phyloP scores from a whole-genome alignment of 768 basidiomycete genomes.

The Auriscalpium orientale region DNA sequence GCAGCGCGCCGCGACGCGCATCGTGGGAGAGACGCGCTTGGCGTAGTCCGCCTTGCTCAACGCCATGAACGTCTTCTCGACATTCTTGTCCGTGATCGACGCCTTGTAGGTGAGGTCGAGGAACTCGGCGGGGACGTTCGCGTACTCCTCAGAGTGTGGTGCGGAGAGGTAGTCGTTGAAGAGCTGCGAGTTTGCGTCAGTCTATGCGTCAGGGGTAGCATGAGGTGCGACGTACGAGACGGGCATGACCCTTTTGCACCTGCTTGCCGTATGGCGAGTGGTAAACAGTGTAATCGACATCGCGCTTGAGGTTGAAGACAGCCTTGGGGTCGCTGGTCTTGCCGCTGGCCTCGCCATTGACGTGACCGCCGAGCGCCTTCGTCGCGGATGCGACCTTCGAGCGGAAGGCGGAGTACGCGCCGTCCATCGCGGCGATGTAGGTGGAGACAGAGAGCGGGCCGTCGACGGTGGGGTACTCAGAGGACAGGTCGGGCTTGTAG shows the following conservation, averaged over 20 bases:
- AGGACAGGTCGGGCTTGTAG: conserved; percentile 95
- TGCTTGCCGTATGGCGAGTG: conserved; percentile 99
- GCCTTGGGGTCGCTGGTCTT: conserved; percentile 32
- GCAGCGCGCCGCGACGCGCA: conserved; percentile 82
- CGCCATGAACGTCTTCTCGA: conserved; percentile 92
- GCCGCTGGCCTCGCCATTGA: conserved; percentile 24
- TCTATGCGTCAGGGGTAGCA: too few relatives aligned
- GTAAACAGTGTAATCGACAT: conserved; percentile 91
- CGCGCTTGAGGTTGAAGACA: conserved; percentile 52
- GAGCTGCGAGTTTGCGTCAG: conserved; percentile 21
- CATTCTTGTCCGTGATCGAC: conserved; percentile 85
- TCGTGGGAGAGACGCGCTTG: conserved; percentile 68
- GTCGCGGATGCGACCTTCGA: conserved; percentile 67
- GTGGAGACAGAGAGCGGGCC: conserved; percentile 94
- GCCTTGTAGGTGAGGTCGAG: conserved; percentile 59
- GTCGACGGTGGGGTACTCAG: conserved; percentile 95
- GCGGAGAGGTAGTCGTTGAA: conserved; percentile 88
- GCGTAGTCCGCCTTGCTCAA: conserved; percentile 70
- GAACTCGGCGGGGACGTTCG: conserved; percentile 63
- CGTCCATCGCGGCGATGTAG: conserved; percentile 90
- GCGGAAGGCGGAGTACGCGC: conserved; percentile 78
- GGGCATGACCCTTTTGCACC: conserved; percentile 94
- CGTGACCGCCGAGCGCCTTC: conserved; percentile 23
- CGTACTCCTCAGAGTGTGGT: conserved; percentile 62
- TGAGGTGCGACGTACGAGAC: conserved; percentile 44